A percentile compares a stretch with the other conserved stretches of the same genome.
phyloP scores from a whole-genome alignment of 2,329 filamentous ascomycete genomes.

The Ceratocystis huliohia region DNA sequence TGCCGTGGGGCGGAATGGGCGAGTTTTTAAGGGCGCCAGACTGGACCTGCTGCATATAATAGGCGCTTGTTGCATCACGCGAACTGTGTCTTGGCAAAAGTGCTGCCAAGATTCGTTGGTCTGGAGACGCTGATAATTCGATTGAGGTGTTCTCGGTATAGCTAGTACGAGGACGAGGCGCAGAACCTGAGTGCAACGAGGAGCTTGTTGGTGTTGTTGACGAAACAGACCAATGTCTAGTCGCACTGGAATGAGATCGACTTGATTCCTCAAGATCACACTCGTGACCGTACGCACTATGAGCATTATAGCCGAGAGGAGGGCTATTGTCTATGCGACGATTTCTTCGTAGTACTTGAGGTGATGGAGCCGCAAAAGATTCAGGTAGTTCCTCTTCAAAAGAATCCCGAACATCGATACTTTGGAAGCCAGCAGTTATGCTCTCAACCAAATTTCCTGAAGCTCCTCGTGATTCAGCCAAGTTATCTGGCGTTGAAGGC shows the following conservation, averaged over 20 bases:
- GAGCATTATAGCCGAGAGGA: conserved; percentile 22
- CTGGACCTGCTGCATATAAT: conserved; percentile 19
- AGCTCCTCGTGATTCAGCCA: background rate
- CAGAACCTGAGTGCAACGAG: conserved; percentile 32
- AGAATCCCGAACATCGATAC: conserved; percentile 13
- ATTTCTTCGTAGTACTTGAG: conserved; percentile 19
- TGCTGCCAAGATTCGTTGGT: conserved; percentile 20
- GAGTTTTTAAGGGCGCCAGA: conserved; percentile 16
- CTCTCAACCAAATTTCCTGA: conserved; percentile 15
- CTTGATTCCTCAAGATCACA: conserved; percentile 28
- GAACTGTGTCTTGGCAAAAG: conserved; percentile 22
- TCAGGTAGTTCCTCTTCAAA: conserved; percentile 8
- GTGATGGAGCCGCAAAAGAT: conserved; percentile 21
- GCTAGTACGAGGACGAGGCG: conserved; percentile 31
- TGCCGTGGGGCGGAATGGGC: background rate
- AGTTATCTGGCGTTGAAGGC: conserved; percentile 13
- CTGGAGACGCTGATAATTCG: conserved; percentile 26
- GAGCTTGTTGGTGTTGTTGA: conserved; percentile 33
- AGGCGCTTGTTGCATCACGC: conserved; percentile 19
- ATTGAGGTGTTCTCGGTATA: conserved; percentile 37
- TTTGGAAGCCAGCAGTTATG: conserved; percentile 16
- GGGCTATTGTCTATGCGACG: conserved; percentile 19
- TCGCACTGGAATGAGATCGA: conserved; percentile 28
- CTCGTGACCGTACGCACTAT: conserved; percentile 24
- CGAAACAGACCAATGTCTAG: conserved; percentile 32